These are phyloP conservation scores for Ophiostoma tasmaniense DNA, from an alignment of 2,329 filamentous ascomycete species.

Conservation along the genomic window DNA sequence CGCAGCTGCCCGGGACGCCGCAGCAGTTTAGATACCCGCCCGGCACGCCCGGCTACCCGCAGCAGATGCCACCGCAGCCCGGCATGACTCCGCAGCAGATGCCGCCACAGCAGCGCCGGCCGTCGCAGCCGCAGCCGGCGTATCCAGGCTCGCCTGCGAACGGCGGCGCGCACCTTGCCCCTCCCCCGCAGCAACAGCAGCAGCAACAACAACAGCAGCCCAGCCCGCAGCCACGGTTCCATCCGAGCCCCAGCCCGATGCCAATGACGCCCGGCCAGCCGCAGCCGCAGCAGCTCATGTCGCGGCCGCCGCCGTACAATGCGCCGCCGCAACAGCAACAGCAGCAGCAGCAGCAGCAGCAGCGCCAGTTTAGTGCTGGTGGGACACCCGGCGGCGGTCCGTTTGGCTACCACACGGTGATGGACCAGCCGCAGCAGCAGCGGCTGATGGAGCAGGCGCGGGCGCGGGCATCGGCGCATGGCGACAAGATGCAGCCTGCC, in stretches of 20 bases:
- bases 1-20: constrained; percentile 33
- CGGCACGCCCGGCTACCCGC: constrained; percentile 19
- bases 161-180: constrained; percentile 32
- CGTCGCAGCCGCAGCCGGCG: background rate
- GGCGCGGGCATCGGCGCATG: constrained; percentile 34
- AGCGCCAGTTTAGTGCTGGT: constrained; percentile 23
- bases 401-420: constrained; percentile 42
- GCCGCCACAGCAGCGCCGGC: constrained; percentile 22
- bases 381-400: constrained; percentile 21
- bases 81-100: constrained; percentile 15
- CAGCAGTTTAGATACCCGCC: constrained; percentile 32
- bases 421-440: constrained; percentile 42
- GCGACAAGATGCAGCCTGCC: constrained; percentile 23
- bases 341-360: constrained; percentile 10
- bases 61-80: constrained; percentile 29
- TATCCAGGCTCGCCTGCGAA: constrained; percentile 37
- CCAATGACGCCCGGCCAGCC: background rate
- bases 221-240: constrained; percentile 14
- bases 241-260: constrained; percentile 7
- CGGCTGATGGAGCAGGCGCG: constrained; percentile 44
- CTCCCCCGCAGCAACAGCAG: constrained; percentile 32
- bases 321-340: constrained; percentile 6
- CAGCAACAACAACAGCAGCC: constrained; percentile 32
- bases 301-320: constrained; percentile 7
- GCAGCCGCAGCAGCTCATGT: constrained; percentile 10